Conservation (phyloP, 2,329 filamentous ascomycete species). For the Aspergillus sp. region DNA sequence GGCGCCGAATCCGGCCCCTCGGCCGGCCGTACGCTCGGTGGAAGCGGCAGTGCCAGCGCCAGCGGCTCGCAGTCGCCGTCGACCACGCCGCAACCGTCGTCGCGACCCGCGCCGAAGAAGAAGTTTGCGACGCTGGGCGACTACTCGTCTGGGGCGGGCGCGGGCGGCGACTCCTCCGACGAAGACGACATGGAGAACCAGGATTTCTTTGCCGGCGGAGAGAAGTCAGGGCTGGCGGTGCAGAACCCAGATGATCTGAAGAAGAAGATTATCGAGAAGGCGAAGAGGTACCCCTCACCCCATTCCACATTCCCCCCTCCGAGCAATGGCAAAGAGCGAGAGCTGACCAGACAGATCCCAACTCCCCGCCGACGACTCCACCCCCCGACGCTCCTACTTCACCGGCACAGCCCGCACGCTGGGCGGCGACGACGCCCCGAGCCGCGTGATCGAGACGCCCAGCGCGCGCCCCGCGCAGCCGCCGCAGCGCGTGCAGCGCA, state of each 20-base stretch:
- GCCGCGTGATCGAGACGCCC: constrained; percentile 55
- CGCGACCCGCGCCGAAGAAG: constrained; percentile 37
- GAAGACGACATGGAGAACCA: constrained; percentile 54
- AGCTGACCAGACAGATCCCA: constrained; percentile 23
- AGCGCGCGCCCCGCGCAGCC: constrained; percentile 40
- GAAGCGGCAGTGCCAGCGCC: constrained; percentile 24
- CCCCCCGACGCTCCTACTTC: constrained; percentile 49
- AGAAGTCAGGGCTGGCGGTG: constrained; percentile 67
- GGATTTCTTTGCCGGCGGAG: constrained; percentile 64
- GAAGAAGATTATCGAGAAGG: constrained; percentile 51
- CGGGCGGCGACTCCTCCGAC: constrained; percentile 44
- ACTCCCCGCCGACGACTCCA: constrained; percentile 43
- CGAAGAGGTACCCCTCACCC: constrained; percentile 37
- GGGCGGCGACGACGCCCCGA: constrained; percentile 63
- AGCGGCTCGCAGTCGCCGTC: constrained; percentile 29
- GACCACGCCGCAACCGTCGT: constrained; percentile 28
- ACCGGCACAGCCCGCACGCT: constrained; percentile 63
- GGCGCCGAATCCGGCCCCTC: constrained; percentile 23
- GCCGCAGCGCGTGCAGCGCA: constrained; percentile 55
- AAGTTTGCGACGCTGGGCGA: constrained; percentile 51
- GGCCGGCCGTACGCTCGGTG: constrained; percentile 34
- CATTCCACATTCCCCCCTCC: too few species aligned
- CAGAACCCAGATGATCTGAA: constrained; percentile 61
- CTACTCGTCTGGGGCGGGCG: constrained; percentile 36
- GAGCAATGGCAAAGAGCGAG: too few species aligned